These are phyloP conservation scores for Colletotrichum sp. DNA, from an alignment of 2,329 filamentous ascomycete species.

Conservation along the genomic window DNA sequence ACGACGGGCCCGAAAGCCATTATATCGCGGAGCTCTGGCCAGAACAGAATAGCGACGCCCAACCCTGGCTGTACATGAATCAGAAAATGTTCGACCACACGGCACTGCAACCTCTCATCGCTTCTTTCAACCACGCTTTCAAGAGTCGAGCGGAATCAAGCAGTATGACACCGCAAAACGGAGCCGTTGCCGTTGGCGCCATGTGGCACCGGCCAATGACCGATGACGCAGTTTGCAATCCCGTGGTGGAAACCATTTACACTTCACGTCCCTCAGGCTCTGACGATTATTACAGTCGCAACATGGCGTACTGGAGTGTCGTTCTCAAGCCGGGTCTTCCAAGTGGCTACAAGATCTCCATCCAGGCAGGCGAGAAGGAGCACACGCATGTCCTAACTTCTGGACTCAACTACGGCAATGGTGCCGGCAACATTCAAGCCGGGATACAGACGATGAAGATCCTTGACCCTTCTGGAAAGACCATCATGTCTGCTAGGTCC, in stretches of 20 bases:
- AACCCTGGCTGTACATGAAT: background rate
- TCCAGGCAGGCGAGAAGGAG: background rate
- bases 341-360: background rate
- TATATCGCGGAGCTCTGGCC: background rate
- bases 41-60: background rate
- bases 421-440: background rate
- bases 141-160: background rate
- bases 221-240: background rate
- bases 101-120: background rate
- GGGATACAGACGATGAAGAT: background rate
- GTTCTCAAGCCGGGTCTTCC: background rate
- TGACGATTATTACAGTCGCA: background rate
- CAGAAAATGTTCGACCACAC: background rate
- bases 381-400: background rate
- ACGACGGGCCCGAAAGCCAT: background rate
- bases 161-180: background rate
- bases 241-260: background rate
- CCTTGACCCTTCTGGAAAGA: background rate
- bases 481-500: background rate
- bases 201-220: background rate
- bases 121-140: background rate
- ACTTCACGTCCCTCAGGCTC: background rate
- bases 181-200: background rate
- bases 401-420: background rate
- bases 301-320: background rate